Evolutionary conservation across 139 green algal genomes (phyloP).

Genomic region (Desmodesmus armatus): DNA sequence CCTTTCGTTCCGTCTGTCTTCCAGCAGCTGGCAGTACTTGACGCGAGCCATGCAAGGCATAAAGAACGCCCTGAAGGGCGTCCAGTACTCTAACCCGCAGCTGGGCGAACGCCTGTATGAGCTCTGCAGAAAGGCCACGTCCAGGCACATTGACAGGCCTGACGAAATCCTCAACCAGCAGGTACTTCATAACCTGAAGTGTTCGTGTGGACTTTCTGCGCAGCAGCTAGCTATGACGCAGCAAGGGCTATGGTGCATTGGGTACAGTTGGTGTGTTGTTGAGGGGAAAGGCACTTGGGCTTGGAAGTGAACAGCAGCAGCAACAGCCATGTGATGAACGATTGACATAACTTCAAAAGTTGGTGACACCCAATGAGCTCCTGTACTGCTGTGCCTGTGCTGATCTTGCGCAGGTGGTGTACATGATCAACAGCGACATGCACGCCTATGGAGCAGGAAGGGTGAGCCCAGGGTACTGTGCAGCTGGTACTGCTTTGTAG

Average conservation of each 20-base stretch:
- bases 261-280: too few relatives aligned
- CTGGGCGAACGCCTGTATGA: constrained; percentile 39
- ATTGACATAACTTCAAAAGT: too few relatives aligned
- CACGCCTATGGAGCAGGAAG: constrained; percentile 11
- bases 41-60: constrained; percentile 27
- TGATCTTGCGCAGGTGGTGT: constrained; percentile 45
- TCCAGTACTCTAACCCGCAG: constrained; percentile 34
- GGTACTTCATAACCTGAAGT: too few relatives aligned
- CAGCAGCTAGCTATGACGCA: too few relatives aligned
- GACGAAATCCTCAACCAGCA: constrained; percentile 50
- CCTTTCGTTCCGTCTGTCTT: too few relatives aligned
- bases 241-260: too few relatives aligned
- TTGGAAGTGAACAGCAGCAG: background rate
- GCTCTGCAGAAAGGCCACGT: constrained; percentile 32
- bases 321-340: background rate
- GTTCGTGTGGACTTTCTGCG: background rate
- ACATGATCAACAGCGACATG: constrained; percentile 48
- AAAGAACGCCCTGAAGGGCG: constrained; percentile 41
- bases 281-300: too few relatives aligned
- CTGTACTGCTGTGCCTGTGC: too few relatives aligned
- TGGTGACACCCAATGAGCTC: too few relatives aligned
- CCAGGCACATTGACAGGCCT: constrained; percentile 38
- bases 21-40: background rate
- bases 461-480: background rate
- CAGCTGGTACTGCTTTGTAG: too few relatives aligned